Conservation (phyloP, 1,284 basidiomycete species). For the Heterobasidion annosum region DNA sequence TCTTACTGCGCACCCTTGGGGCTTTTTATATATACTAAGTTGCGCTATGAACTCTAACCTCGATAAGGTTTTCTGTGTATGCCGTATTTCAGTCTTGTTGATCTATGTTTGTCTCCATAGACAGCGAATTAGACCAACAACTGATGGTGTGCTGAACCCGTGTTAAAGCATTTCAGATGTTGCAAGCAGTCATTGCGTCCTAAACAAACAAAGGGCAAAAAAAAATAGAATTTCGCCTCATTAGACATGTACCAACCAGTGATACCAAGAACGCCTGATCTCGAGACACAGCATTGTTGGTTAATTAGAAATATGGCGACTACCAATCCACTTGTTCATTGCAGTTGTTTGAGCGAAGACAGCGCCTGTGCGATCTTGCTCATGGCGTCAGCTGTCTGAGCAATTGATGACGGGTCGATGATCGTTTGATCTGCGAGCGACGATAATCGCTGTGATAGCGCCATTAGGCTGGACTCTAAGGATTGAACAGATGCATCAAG, state of each 20-base stretch:
- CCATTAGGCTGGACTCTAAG: slow-evolving; percentile 44
- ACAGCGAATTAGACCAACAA: too few species aligned
- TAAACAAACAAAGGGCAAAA: not conserved
- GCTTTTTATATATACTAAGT: too few species aligned
- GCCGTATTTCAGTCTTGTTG: too few species aligned
- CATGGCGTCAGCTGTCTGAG: slow-evolving; percentile 61
- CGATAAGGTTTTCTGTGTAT: too few species aligned
- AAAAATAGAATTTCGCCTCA: too few species aligned
- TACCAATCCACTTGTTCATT: slow-evolving; percentile 17
- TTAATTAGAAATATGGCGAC: slow-evolving; percentile 11
- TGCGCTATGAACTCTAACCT: too few species aligned
- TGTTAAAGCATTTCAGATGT: too few species aligned
- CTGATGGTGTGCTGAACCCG: too few species aligned
- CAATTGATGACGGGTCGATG: slow-evolving; percentile 43
- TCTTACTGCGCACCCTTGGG: too few species aligned
- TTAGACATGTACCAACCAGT: too few species aligned
- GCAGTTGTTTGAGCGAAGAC: slow-evolving; percentile 47
- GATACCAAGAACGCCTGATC: too few species aligned
- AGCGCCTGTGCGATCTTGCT: slow-evolving; percentile 57
- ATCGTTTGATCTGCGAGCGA: slow-evolving; percentile 28
- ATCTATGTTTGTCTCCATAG: too few species aligned
- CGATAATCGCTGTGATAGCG: slow-evolving; percentile 43
- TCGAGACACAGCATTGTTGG: not conserved
- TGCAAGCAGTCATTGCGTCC: not conserved
- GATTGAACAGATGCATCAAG: slow-evolving; percentile 33